Base-by-base conservation (phyloP, 768 basidiomycete species). In the Leccinum fibrillosum region DNA sequence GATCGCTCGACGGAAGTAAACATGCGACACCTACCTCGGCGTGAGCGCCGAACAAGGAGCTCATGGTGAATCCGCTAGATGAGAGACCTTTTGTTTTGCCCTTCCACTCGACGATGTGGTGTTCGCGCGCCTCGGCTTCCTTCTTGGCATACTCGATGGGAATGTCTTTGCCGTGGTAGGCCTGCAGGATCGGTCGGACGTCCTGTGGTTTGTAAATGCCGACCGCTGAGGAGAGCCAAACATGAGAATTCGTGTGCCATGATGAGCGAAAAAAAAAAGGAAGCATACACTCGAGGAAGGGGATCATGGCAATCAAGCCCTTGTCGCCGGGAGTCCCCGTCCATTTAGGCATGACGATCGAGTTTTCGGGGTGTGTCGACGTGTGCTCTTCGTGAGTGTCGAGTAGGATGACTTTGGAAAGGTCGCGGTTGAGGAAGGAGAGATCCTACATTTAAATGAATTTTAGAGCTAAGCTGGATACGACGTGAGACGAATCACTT, bases 381-480 rank as follows among this genome's bases (percentile, higher is more conserved):
- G 83, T 79, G 66, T 94, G 92, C 32, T 93, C 90, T 6, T 88
- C 77, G 62, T 89, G 77, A 1, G 94, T 90, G 70, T 98, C 97
- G 30, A 99, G 81, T 28, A 90, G 68, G 66, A 98, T 78, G 51
- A 95, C 93, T 77, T 92, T 94, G 52, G 87, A 88, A 6, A 96
- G 84, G 70, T 95, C 92, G 50, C 97, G 89, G 74, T 98, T 98
- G 32, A 99, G 82, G 72, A 94, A 98, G 1, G 93, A 89, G 23
- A 98, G 79, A 69, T 99, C 97, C 86, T 91, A 62, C 9, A 51
- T 25, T 25, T 25, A 5, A 50, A 28, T 6, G 19, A 10, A 15
- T 42, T 37, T 52, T 17, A 67, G 53, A 25, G 10, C 0, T 9
- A 26, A 39, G 49, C 39, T 48, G 21, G 34, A 19, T 17, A 28